Conservation (phyloP, 75 land plant species). For the Adiantum capillusveneris region DNA sequence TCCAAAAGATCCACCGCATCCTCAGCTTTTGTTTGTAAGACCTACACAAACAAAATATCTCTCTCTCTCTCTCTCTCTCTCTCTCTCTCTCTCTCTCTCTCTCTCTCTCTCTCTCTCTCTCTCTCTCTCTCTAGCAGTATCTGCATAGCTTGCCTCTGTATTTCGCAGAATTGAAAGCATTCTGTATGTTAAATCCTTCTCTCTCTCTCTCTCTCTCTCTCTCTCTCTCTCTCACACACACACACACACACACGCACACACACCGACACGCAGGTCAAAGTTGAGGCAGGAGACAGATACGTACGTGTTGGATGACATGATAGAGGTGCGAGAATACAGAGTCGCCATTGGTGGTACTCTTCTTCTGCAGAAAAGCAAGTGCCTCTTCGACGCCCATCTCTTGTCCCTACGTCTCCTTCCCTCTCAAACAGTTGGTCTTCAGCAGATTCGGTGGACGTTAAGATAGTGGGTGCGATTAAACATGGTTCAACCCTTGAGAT, state of each 20-base stretch:
- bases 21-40: constrained; percentile 21
- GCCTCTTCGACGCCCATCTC: constrained; percentile 17
- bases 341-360: constrained; percentile 27
- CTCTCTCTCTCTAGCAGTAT: neutral
- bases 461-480: too few species aligned
- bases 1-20: constrained; percentile 33
- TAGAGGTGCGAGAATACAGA: constrained; percentile 31
- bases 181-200: too few species aligned
- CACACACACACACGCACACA: neutral
- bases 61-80: neutral
- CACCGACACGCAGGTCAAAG: neutral
- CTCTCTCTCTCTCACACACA: constrained; percentile 1
- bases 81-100: too few species aligned
- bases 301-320: constrained; percentile 23
- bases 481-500: too few species aligned
- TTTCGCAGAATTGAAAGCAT: too few species aligned
- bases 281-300: neutral
- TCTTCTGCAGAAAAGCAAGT: constrained; percentile 19
- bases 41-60: constrained; percentile 3
- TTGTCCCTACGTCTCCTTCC: too few species aligned
- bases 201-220: constrained; percentile 5
- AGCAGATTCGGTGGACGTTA: too few species aligned
- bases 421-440: too few species aligned
- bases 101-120: too few species aligned
- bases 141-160: too few species aligned